phyloP scores from a whole-genome alignment of 805 yeast species.

The Diddensiella caesifluorescens region DNA sequence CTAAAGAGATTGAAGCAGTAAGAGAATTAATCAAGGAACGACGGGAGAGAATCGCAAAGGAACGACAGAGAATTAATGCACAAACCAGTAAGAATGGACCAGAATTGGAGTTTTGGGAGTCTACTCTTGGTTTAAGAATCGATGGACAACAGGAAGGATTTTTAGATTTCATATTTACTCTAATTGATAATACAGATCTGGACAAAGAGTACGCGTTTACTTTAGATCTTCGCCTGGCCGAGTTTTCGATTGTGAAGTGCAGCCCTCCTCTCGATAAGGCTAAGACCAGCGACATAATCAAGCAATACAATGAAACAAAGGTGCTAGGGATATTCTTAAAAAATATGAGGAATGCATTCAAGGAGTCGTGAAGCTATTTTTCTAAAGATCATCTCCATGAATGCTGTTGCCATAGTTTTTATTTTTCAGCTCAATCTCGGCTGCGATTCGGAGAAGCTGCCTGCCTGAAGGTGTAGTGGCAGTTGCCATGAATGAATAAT shows the following conservation, averaged over 20 bases:
- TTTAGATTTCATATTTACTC: slow-evolving; percentile 45
- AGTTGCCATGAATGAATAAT: slow-evolving; percentile 27
- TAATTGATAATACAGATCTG: slow-evolving; percentile 42
- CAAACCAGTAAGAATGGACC: slow-evolving; percentile 48
- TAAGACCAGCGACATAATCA: slow-evolving; percentile 19
- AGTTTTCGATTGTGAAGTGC: slow-evolving; percentile 33
- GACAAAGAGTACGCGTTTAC: slow-evolving; percentile 41
- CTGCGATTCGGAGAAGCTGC: slow-evolving; percentile 23
- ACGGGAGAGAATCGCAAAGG: slow-evolving; percentile 32
- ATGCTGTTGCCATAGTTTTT: not conserved
- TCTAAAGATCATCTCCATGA: slow-evolving; percentile 13
- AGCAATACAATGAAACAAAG: slow-evolving; percentile 23
- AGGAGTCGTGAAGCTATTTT: slow-evolving; percentile 11
- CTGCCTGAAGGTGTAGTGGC: slow-evolving; percentile 21
- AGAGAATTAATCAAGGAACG: slow-evolving; percentile 30
- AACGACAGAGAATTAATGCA: slow-evolving; percentile 30
- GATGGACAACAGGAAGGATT: slow-evolving; percentile 45
- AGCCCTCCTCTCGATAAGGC: slow-evolving; percentile 36
- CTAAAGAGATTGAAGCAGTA: slow-evolving; percentile 32
- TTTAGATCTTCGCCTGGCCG: slow-evolving; percentile 42
- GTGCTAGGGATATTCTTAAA: slow-evolving; percentile 26
- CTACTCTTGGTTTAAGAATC: slow-evolving; percentile 49
- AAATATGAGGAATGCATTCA: slow-evolving; percentile 27
- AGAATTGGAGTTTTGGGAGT: slow-evolving; percentile 49
- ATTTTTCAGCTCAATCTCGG: slow-evolving; percentile 13